Evolutionary conservation across 768 basidiomycete species (phyloP), one percentile per base, ranked within the genome.

Genomic region (Calocybe indica): DNA sequence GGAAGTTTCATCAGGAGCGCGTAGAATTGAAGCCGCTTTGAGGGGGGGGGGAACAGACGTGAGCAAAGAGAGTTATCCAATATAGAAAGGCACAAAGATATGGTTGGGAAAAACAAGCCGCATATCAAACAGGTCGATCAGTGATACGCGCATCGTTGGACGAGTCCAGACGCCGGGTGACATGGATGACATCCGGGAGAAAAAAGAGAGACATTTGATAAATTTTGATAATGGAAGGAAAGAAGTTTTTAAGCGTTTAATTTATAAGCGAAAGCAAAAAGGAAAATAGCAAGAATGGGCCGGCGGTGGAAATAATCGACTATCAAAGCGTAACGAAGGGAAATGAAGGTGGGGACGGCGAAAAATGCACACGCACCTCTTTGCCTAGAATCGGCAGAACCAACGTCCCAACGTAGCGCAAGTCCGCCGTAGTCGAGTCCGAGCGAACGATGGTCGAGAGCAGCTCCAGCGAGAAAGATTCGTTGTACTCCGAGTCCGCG

Each of bases 351-450:
- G 35, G n/a, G 46, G 40, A 44, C 29, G 4, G 22, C 22, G 2
- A 22, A 22, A 22, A 22, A 22, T 22, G 51, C 36, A n/a, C 14
- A 45, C 70, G 51, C 50, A 80, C 81, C 72, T 81, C 70, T 48
- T 58, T 62, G 37, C 74, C 82, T 35, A 71, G 70, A 13, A 85
- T 65, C 6, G 84, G 84, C 36, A 87, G 65, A 7, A 78, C 80
- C 10, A 85, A 71, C 6, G 81, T 83, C 12, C 83, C 83, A 44
- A 85, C 62, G 59, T 85, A 85, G 22, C 69, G 71, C 45, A 85
- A 63, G 29, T 72, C 71, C 11, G 49, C 48, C 30, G 65, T 66
- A 14, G 60, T 65, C 11, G 56, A 57, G 45, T 51, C 61, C 40
- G 68, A 61, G 44, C 56, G 60, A 40, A 73, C 65, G 12, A 83